These are phyloP conservation scores for Rhododendron henanense DNA, from an alignment of 148 eudicot species.

Conservation along the genomic window DNA sequence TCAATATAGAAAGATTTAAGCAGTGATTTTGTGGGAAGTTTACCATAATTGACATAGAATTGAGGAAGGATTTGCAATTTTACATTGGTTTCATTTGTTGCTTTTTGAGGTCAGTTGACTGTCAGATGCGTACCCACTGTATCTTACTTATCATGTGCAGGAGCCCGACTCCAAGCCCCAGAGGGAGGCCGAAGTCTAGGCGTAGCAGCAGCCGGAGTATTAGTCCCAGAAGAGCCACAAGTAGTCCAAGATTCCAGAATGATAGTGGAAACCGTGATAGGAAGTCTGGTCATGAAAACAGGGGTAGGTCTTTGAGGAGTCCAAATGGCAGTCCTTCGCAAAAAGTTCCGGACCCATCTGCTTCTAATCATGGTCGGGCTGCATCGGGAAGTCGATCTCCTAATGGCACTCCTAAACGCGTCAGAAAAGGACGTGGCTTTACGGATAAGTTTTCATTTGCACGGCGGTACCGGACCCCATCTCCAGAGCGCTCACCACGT, in stretches of 20 bases:
- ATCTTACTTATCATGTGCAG: slow-evolving; percentile 22
- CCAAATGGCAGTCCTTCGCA: slow-evolving; percentile 29
- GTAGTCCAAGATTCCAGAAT: slow-evolving; percentile 19
- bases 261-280: slow-evolving; percentile 11
- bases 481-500: slow-evolving; percentile 78
- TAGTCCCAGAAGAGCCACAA: slow-evolving; percentile 33
- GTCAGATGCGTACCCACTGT: neutral
- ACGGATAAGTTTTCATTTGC: slow-evolving; percentile 75
- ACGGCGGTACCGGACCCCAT: slow-evolving; percentile 84
- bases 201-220: slow-evolving; percentile 36
- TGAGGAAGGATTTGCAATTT: neutral
- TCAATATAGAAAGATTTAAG: neutral
- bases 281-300: slow-evolving; percentile 14
- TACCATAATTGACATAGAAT: neutral
- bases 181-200: slow-evolving; percentile 25
- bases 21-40: neutral
- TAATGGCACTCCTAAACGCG: slow-evolving; percentile 74
- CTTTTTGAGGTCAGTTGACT: neutral
- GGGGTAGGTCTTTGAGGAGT: slow-evolving; percentile 21
- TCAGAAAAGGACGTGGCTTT: slow-evolving; percentile 96
- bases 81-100: neutral
- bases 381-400: slow-evolving; percentile 60
- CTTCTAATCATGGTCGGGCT: slow-evolving; percentile 31
- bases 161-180: slow-evolving; percentile 39
- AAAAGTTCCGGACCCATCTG: slow-evolving; percentile 36